These are phyloP conservation scores for Colletotrichum paranaense DNA, from an alignment of 2,329 filamentous ascomycete species.

Conservation along the genomic window DNA sequence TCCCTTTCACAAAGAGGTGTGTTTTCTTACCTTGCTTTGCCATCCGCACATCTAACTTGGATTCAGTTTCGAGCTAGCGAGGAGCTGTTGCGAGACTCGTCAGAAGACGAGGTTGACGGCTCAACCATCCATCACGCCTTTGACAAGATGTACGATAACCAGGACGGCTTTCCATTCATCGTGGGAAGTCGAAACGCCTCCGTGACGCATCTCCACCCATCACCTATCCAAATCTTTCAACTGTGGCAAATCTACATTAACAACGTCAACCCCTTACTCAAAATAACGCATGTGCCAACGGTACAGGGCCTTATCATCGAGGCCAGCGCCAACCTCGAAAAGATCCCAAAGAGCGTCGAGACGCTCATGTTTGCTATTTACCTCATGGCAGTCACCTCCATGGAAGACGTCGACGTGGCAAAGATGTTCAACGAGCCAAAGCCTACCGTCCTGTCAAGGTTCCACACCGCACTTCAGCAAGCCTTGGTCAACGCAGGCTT, in stretches of 20 bases:
- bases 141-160: slow-evolving; percentile 67
- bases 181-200: slow-evolving; percentile 57
- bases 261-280: slow-evolving; percentile 76
- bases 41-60: slow-evolving; percentile 2
- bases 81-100: slow-evolving; percentile 62
- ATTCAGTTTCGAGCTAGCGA: slow-evolving; percentile 62
- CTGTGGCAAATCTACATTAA: slow-evolving; percentile 78
- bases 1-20: slow-evolving; percentile 64
- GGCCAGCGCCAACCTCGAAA: slow-evolving; percentile 65
- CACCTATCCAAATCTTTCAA: slow-evolving; percentile 69
- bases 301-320: slow-evolving; percentile 74
- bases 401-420: slow-evolving; percentile 65
- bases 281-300: slow-evolving; percentile 74
- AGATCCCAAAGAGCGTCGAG: slow-evolving; percentile 68
- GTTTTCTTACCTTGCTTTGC: neutral
- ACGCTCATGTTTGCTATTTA: slow-evolving; percentile 77
- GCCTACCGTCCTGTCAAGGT: slow-evolving; percentile 60
- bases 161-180: slow-evolving; percentile 69
- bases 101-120: slow-evolving; percentile 67
- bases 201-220: slow-evolving; percentile 62
- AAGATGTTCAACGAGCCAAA: slow-evolving; percentile 65
- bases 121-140: slow-evolving; percentile 68
- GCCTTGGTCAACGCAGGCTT: slow-evolving; percentile 75
- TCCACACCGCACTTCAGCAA: slow-evolving; percentile 70
- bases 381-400: slow-evolving; percentile 66